These are phyloP conservation scores for Parasitella parasitica DNA, from an alignment of 371 early-diverging fungal species.

Conservation along the genomic window DNA sequence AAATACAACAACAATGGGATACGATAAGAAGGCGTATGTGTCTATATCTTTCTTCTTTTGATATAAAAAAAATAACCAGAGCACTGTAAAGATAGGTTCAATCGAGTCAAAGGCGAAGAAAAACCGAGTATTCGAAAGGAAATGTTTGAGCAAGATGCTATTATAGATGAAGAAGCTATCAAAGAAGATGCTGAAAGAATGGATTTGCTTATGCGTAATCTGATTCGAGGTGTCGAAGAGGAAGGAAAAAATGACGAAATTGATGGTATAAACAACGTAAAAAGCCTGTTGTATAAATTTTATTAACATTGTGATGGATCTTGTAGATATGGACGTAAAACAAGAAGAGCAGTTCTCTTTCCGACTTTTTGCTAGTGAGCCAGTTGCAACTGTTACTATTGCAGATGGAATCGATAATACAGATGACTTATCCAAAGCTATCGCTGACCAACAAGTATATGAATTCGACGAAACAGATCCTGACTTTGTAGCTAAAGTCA, in stretches of 20 bases:
- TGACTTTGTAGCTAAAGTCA: constrained; percentile 27
- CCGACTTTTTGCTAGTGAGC: constrained; percentile 36
- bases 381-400: constrained; percentile 36
- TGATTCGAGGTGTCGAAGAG: constrained; percentile 5
- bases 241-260: not conserved
- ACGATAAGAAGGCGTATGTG: not conserved
- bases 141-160: constrained; percentile 26
- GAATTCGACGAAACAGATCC: constrained; percentile 47
- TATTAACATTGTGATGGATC: not conserved
- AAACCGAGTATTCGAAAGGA: constrained; percentile 17
- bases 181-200: constrained; percentile 25
- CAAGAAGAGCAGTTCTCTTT: constrained; percentile 39
- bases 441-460: constrained; percentile 29
- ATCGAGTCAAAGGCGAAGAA: not conserved
- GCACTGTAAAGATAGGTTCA: not conserved
- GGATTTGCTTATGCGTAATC: constrained; percentile 26
- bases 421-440: constrained; percentile 21
- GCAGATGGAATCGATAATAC: constrained; percentile 22
- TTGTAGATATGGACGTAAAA: not conserved
- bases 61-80: not conserved
- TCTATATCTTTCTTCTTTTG: not conserved
- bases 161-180: not conserved
- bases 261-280: not conserved
- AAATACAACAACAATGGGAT: not conserved
- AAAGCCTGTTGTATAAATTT: not conserved